phyloP scores from a whole-genome alignment of 805 yeast species.

The Pichia exigua region DNA sequence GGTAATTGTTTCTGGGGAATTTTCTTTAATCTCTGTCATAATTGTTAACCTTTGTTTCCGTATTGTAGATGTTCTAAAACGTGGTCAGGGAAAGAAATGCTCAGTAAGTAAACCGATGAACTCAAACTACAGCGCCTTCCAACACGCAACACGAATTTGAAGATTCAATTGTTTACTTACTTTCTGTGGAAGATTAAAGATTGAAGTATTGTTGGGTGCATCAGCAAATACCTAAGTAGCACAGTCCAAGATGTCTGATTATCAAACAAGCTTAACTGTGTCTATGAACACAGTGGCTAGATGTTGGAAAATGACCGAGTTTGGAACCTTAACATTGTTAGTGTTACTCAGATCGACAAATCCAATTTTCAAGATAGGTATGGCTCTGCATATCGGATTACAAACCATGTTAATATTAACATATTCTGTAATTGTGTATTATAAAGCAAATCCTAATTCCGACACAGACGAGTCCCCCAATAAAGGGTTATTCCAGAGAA shows the following conservation, averaged over 20 bases:
- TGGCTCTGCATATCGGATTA: slow-evolving; percentile 25
- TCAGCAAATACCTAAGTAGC: not conserved
- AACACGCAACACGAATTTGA: not conserved
- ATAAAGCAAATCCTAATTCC: slow-evolving; percentile 12
- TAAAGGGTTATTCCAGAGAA: slow-evolving; percentile 14
- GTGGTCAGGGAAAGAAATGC: not conserved
- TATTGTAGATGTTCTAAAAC: not conserved
- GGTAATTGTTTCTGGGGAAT: not conserved
- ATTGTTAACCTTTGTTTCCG: not conserved
- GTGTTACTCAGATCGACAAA: slow-evolving; percentile 18
- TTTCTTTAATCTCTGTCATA: not conserved
- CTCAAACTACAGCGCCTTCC: not conserved
- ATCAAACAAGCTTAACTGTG: not conserved
- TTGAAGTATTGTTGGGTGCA: not conserved
- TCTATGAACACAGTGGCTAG: slow-evolving; percentile 11
- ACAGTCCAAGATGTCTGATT: not conserved
- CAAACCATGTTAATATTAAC: slow-evolving; percentile 12
- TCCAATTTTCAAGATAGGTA: slow-evolving; percentile 22
- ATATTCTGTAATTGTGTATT: slow-evolving; percentile 20
- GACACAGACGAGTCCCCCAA: not conserved
- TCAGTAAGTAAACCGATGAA: not conserved
- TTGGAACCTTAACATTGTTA: slow-evolving; percentile 7
- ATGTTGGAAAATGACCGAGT: slow-evolving; percentile 12
- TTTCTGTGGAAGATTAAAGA: not conserved
- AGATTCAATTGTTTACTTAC: not conserved